Base-by-base conservation (phyloP, 768 basidiomycete species). In the Lentinula guzmanii region DNA sequence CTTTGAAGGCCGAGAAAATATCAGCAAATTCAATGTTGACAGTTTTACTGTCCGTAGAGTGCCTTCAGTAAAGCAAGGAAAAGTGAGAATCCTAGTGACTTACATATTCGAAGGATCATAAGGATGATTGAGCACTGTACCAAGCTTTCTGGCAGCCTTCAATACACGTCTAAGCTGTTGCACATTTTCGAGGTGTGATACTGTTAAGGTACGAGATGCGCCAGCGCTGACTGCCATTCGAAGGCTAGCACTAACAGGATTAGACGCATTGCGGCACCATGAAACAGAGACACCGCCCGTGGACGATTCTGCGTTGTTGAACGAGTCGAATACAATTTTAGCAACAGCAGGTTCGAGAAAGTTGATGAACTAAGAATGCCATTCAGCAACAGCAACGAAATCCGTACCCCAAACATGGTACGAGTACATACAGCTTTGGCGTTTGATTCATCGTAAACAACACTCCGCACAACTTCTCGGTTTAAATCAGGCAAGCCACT, bases 21-120 rank as follows among this genome's bases (percentile, higher is more conserved):
- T 56, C 55, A 9, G 55, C 41, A 42, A 56, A 56, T 43, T 56
- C 55, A 21, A 56, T 56, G n/a, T n/a, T 42, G 13, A 56, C 55
- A 4, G 55, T 56, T 56, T 56, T 56, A n/a, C 55, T 43, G 35
- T 39, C 3, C 15, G 4, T 3, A 56, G 28, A 3, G 28, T 28
- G 28, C 28, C 28, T 28, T 7, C 2, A 18, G 18, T 24, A 39
- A 24, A 37, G 41, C 9, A 28, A 21, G 31, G 11, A 6, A 42
- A 13, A 43, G 9, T 54, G 18, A 21, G 11, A 9, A 15, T 34
- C 35, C 31, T 11, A 37, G 41, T 13, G 6, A 39, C 41, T 13
- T 33, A 56, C 55, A 13, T 43, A 24, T 52, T 52, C 9, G 41
- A 56, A 21, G 53, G 34, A 41, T n/a, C 45, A 43, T 56, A 56